phyloP scores from a whole-genome alignment of 306 rosid genomes.

The Purshia tridentata region DNA sequence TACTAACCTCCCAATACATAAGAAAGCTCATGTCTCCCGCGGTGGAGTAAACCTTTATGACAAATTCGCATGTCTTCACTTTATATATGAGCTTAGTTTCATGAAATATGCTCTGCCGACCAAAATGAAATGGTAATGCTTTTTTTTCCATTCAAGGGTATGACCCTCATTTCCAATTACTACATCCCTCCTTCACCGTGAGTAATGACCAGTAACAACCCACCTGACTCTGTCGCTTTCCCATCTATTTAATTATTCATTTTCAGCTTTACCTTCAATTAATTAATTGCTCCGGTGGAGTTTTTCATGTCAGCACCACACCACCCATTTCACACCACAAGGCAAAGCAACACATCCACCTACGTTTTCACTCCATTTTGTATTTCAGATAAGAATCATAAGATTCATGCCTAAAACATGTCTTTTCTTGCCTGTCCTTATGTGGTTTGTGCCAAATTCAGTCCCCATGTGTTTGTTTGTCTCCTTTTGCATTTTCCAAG shows the following conservation, averaged over 20 bases:
- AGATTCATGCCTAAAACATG: slow-evolving; percentile 7
- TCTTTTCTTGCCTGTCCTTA: slow-evolving; percentile 23
- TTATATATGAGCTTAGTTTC: neutral
- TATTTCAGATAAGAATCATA: slow-evolving; percentile 21
- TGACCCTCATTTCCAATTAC: neutral
- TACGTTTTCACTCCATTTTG: neutral
- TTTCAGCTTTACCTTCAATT: neutral
- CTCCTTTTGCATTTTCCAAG: slow-evolving; percentile 14
- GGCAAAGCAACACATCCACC: neutral
- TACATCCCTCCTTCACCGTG: too few species aligned
- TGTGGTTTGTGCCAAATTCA: slow-evolving; percentile 16
- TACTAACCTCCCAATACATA: too few species aligned
- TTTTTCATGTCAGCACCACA: neutral
- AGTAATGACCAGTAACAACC: too few species aligned
- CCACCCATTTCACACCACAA: slow-evolving; percentile 41
- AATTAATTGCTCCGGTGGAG: neutral
- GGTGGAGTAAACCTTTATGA: too few species aligned
- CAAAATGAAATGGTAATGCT: neutral
- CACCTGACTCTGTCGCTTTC: too few species aligned
- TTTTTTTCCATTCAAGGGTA: neutral
- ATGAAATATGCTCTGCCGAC: neutral
- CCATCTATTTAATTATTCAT: neutral
- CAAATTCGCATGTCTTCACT: too few species aligned
- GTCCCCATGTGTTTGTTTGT: slow-evolving; percentile 8
- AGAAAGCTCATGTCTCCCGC: too few species aligned